Base-by-base conservation (phyloP, 257 asterid species). In the Striga asiatica region DNA sequence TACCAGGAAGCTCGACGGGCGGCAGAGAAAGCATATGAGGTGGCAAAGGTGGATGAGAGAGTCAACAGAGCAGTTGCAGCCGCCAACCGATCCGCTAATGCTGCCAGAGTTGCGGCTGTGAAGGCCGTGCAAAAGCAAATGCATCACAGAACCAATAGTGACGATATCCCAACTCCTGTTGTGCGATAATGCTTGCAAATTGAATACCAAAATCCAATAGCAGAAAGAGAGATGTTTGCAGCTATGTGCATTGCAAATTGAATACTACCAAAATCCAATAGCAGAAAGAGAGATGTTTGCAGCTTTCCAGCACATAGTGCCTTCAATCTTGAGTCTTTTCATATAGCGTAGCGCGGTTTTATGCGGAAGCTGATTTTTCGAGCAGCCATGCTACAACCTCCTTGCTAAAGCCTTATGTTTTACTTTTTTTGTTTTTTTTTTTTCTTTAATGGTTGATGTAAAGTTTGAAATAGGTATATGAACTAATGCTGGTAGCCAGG, bases 81-180 rank as follows among this genome's bases (percentile, higher is more conserved):
- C 13, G 93, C 94, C 38, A 84, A 84, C 65, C 72, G 60, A 61
- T 85, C 97, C 14, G 97, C 94, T 16, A 84, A 78, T 71, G 88
- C 95, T n/a, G 95, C 95, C 39, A 73, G 95, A 77, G 95, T 84
- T 16, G 91, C 88, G 5, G 94, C 97, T 3, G 91, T 84, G 1
- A 84, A 82, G 62, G 91, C 95, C 3, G 85, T 80, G 49, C 97
- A 88, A 53, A 88, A 74, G 72, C 91, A 80, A 80, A 85, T 88
- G 91, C 88, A 76, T 69, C 79, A 53, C 61, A 64, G 83, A 51
- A 78, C 69, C 71, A 81, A 64, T 62, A 75, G 81, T 4, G 85
- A 78, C 37, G 95, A 88, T 57, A 64, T 82, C 23, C 84, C 81
- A 3, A 61, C 76, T 38, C 48, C 48, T 22, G 3, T 41, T 18